These are phyloP conservation scores for Sporisorium sorghi DNA, from an alignment of 1,284 basidiomycete species.

Conservation along the genomic window DNA sequence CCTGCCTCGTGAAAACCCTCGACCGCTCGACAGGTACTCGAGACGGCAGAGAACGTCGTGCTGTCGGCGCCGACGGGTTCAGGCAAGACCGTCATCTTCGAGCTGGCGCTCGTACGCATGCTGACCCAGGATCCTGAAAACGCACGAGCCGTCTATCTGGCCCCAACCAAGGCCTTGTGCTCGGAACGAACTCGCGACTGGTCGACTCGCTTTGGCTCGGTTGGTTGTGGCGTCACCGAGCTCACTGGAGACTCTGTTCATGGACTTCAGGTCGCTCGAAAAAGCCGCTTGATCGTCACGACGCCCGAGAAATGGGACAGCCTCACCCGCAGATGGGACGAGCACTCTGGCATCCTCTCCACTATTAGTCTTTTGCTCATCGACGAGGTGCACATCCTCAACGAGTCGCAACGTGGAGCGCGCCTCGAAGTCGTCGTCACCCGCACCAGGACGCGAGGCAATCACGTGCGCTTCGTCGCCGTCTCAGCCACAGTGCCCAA, in stretches of 20 bases:
- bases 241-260: constrained; percentile 74
- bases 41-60: constrained; percentile 81
- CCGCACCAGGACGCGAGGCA: constrained; percentile 80
- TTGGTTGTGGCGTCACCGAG: constrained; percentile 81
- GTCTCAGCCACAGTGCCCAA: constrained; percentile 96
- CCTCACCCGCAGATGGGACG: constrained; percentile 57
- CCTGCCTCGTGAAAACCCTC: not conserved
- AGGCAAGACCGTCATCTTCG: constrained; percentile 78
- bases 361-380: constrained; percentile 74
- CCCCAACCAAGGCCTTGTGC: constrained; percentile 88
- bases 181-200: constrained; percentile 86
- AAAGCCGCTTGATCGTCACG: constrained; percentile 70
- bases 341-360: constrained; percentile 53
- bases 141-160: constrained; percentile 85
- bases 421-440: constrained; percentile 90
- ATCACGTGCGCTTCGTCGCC: constrained; percentile 81
- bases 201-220: constrained; percentile 79
- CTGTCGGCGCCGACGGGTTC: constrained; percentile 63
- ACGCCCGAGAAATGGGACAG: constrained; percentile 74
- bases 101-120: constrained; percentile 86
- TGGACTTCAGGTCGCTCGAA: constrained; percentile 42
- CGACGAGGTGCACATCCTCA: constrained; percentile 94
- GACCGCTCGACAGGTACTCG: constrained; percentile 74
- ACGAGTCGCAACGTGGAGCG: constrained; percentile 74
- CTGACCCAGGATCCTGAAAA: constrained; percentile 71